Evolutionary conservation across 176 grass and related monocot genomes (phyloP), one percentile per base, ranked within the genome.

Genomic region (Triticum aestivum): DNA sequence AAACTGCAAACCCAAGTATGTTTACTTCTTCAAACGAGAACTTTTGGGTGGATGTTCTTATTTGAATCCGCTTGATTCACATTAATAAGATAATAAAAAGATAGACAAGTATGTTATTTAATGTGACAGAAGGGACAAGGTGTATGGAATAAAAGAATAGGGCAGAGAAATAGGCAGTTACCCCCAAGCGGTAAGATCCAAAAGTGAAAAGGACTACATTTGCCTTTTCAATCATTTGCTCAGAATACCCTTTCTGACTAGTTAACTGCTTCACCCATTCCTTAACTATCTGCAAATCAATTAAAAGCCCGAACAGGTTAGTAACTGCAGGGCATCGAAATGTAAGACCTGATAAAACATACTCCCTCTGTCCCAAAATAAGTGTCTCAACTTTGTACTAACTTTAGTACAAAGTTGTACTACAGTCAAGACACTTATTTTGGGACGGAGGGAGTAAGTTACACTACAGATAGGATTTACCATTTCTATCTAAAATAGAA

Each of bases 171-270:
- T 34, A 20, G 62, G 49, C 17, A 78, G 23, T 85, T 98, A 98
- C 96, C 93, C 96, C 96, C 86, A 98, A 76, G 72, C 92, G 83
- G 51, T 98, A 98, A 52, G 96, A 98, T 30, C 96, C 96, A 83
- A 98, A 98, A 11, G 96, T 98, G 75, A 96, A 92, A 89, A 98
- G 93, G 54, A 86, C 85, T 65, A 93, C 96, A 90, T 98, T 98
- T 75, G 96, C 96, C 67, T 89, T 85, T 83, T 94, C 90, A 56
- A 98, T 83, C 92, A 96, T 91, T 89, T 94, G 88, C 45, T 94
- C 92, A 75, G 84, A 71, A 67, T 92, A 91, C 58, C 96, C 96
- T 88, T 94, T 96, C 73, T 92, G 89, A 68, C 11, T 65, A 54
- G 96, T 94, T 87, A 94, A 85, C 71, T 89, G 82, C 69, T 92